Percentiles rank a stretch among this genome's conserved stretches.
These are phyloP conservation scores for Blastobotrys buckinghamii DNA, from an alignment of 1,139 yeast genomes.

Conservation along the genomic window DNA sequence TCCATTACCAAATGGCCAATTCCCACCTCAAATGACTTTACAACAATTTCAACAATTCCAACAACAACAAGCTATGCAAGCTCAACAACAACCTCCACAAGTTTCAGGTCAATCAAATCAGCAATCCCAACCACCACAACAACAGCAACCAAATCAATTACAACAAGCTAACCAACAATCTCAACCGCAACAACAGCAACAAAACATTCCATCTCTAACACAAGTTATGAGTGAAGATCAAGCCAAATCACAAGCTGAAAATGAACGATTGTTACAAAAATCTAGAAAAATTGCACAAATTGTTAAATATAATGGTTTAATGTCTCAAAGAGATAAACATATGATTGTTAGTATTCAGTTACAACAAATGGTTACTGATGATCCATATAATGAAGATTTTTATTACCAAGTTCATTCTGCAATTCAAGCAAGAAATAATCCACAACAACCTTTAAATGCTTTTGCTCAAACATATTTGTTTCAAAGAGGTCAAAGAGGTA, in stretches of 20 bases:
- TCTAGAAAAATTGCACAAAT: constrained; percentile 77
- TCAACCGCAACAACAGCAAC: background rate
- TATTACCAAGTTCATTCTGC: constrained; percentile 92
- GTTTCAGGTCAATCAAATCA: constrained; percentile 18
- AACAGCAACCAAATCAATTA: constrained; percentile 1
- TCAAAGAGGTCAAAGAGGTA: constrained; percentile 83
- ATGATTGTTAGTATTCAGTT: constrained; percentile 90
- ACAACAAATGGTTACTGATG: constrained; percentile 94
- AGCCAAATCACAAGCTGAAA: constrained; percentile 23
- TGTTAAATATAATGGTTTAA: constrained; percentile 80
- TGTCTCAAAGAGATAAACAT: constrained; percentile 96
- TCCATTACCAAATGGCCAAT: constrained; percentile 26
- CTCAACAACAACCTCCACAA: constrained; percentile 19
- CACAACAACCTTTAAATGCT: constrained; percentile 43
- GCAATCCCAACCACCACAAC: constrained; percentile 23
- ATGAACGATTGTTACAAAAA: constrained; percentile 50
- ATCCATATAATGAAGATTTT: constrained; percentile 95
- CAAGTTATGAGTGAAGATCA: constrained; percentile 33
- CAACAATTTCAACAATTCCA: constrained; percentile 31
- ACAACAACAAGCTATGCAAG: constrained; percentile 19
- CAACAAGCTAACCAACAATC: constrained; percentile 13
- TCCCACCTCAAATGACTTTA: background rate
- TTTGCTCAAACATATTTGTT: constrained; percentile 94
- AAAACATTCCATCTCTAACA: constrained; percentile 18
- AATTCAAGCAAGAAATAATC: constrained; percentile 57